Evolutionary conservation across 495 filamentous ascomycete genomes (phyloP).

Genomic region (Penicillium samsonianum): DNA sequence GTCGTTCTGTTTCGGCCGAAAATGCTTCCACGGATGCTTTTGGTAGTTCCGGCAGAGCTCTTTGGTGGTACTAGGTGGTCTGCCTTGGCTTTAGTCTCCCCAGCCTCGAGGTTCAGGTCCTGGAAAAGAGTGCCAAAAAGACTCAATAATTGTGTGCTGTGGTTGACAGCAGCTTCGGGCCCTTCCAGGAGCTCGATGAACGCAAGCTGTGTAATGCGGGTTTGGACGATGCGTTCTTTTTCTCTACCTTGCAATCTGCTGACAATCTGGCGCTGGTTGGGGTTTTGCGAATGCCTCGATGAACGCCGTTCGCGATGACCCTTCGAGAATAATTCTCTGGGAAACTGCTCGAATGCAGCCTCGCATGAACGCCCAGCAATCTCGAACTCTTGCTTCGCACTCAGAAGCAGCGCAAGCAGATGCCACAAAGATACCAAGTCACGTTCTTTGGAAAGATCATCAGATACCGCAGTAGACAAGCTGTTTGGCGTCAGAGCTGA

Average conservation of each 20-base stretch:
- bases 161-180: constrained; percentile 77
- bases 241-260: constrained; percentile 75
- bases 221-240: constrained; percentile 78
- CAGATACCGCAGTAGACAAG: constrained; percentile 23
- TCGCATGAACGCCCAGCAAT: constrained; percentile 79
- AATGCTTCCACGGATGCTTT: constrained; percentile 72
- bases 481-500: constrained; percentile 51
- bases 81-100: constrained; percentile 24
- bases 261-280: constrained; percentile 56
- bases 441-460: constrained; percentile 39
- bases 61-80: constrained; percentile 58
- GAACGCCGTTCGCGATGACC: constrained; percentile 42
- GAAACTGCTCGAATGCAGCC: constrained; percentile 85
- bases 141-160: constrained; percentile 77
- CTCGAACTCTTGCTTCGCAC: constrained; percentile 80
- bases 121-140: constrained; percentile 80
- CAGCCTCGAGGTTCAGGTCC: constrained; percentile 43
- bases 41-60: constrained; percentile 69
- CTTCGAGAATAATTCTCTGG: constrained; percentile 56
- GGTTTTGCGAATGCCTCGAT: constrained; percentile 32
- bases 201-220: constrained; percentile 91
- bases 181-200: constrained; percentile 82
- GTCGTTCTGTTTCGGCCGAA: constrained; percentile 58
- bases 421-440: constrained; percentile 67
- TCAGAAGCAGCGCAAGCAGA: constrained; percentile 79